Conservation (phyloP, 768 basidiomycete genomes). For the Tephrocybe sp. region DNA sequence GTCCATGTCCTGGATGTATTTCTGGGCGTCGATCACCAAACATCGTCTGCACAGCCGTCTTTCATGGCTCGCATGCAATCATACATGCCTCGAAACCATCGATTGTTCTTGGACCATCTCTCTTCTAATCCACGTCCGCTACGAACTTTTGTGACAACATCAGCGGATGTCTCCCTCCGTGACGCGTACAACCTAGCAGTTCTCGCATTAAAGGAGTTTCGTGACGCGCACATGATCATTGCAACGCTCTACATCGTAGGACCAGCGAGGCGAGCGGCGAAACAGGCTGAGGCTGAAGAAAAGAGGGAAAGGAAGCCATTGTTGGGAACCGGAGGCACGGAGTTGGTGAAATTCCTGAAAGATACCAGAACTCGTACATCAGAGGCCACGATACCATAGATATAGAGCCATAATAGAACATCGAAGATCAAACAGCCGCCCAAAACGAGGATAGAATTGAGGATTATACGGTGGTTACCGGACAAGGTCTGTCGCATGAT, state of each 20-base stretch:
- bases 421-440: too few species aligned
- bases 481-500: too few species aligned
- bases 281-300: conserved; percentile 17
- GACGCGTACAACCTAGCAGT: conserved; percentile 67
- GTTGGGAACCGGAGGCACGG: conserved; percentile 78
- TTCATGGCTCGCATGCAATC: conserved; percentile 72
- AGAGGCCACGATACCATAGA: conserved; percentile 29
- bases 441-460: too few species aligned
- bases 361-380: conserved; percentile 66
- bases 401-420: too few species aligned
- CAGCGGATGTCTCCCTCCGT: conserved; percentile 29
- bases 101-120: conserved; percentile 73
- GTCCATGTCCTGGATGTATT: conserved; percentile 75
- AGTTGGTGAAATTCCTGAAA: conserved; percentile 74
- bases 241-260: conserved; percentile 72
- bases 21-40: conserved; percentile 59
- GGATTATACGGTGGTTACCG: too few species aligned
- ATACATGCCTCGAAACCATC: conserved; percentile 84
- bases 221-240: conserved; percentile 77
- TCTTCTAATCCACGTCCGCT: conserved; percentile 56
- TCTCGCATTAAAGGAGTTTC: conserved; percentile 62
- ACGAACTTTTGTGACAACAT: conserved; percentile 46
- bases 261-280: conserved; percentile 49
- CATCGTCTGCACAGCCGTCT: conserved; percentile 24
- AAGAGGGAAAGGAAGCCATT: conserved; percentile 28